Percentiles rank a stretch among this genome's conserved stretches.
Evolutionary conservation across 345 rosid genomes (phyloP).

Genomic region (Excoecaria agallocha): DNA sequence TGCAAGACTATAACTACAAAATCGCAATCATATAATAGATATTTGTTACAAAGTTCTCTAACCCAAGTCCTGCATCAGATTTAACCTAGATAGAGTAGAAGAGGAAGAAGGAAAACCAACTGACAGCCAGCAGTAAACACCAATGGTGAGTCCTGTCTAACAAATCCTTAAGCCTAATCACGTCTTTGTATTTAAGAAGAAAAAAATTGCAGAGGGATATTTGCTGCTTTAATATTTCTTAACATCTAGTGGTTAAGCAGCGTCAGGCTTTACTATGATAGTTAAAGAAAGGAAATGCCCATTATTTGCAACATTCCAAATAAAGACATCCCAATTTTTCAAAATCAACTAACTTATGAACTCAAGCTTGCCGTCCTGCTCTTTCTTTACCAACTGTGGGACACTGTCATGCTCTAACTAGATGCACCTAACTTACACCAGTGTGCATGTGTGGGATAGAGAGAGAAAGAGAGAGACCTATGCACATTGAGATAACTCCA

Average conservation of each 20-base stretch:
- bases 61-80: background rate
- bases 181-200: background rate
- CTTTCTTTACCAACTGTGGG: background rate
- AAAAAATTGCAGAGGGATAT: background rate
- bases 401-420: background rate
- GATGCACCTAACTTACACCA: too few species aligned
- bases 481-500: slow-evolving; percentile 96
- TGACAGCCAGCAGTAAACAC: background rate
- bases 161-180: too few species aligned
- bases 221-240: background rate
- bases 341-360: background rate
- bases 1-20: background rate
- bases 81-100: background rate
- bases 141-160: background rate
- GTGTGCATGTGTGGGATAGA: background rate
- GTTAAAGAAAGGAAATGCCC: background rate
- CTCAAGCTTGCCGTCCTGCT: background rate
- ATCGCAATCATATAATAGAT: background rate
- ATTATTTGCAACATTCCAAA: background rate
- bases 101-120: too few species aligned
- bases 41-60: background rate
- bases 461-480: slow-evolving; percentile 48
- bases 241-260: background rate
- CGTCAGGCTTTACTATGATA: background rate
- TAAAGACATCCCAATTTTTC: background rate